Conservation (phyloP, 2,329 filamentous ascomycete species). For the Fusarium caatingaense region DNA sequence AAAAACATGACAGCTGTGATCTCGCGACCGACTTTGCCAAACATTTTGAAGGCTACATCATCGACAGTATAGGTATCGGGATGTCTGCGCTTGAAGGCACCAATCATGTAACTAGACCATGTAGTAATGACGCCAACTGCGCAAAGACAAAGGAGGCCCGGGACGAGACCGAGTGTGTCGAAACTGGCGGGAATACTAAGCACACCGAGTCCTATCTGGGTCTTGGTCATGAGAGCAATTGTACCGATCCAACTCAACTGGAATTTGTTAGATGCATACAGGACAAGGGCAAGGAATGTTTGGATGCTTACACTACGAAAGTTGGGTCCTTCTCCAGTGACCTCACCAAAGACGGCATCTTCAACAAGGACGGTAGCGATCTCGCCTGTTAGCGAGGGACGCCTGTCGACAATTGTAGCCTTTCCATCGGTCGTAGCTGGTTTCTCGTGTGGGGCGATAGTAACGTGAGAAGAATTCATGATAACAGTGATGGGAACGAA, state of each 20-base stretch:
- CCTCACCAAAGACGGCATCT: slow-evolving; percentile 42
- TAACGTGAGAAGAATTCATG: slow-evolving; percentile 1
- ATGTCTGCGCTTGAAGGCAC: slow-evolving; percentile 63
- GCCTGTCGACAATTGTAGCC: neutral
- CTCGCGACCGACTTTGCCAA: slow-evolving; percentile 58
- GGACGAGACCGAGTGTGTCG: slow-evolving; percentile 59
- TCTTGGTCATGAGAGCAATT: slow-evolving; percentile 58
- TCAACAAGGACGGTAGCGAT: neutral
- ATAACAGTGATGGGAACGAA: neutral
- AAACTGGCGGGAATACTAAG: slow-evolving; percentile 61
- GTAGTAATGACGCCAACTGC: slow-evolving; percentile 57
- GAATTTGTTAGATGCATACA: slow-evolving; percentile 2
- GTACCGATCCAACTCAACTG: slow-evolving; percentile 58
- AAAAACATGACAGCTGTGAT: slow-evolving; percentile 52
- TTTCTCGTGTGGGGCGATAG: neutral
- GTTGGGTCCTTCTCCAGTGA: slow-evolving; percentile 44
- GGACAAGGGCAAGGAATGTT: neutral
- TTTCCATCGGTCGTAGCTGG: neutral
- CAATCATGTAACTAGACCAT: slow-evolving; percentile 62
- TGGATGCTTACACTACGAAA: slow-evolving; percentile 44
- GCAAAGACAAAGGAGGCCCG: slow-evolving; percentile 59
- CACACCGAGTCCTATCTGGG: slow-evolving; percentile 59
- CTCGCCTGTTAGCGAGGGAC: slow-evolving; percentile 10
- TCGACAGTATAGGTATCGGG: slow-evolving; percentile 64
- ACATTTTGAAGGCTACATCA: slow-evolving; percentile 60